Percentiles rank a stretch among this genome's conserved stretches.
Conservation (phyloP, 371 early-diverging fungal genomes). For the Lichtheimia ornata region DNA sequence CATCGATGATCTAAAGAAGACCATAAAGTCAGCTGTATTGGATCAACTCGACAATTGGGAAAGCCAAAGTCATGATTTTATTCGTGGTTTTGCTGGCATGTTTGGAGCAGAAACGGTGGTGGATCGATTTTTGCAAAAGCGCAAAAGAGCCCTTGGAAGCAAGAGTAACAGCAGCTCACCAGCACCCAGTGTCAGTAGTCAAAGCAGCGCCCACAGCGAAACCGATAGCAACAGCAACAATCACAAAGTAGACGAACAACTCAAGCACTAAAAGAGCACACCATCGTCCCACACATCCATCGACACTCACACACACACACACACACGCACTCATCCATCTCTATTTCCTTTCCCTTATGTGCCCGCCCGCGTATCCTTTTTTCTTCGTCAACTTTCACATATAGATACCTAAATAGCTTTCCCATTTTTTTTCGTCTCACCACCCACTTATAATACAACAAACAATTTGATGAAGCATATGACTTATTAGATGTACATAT, state of each 20-base stretch:
- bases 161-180: slow-evolving; percentile 9
- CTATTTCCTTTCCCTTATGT: not conserved
- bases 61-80: slow-evolving; percentile 69
- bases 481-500: not conserved
- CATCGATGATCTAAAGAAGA: slow-evolving; percentile 64
- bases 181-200: slow-evolving; percentile 2
- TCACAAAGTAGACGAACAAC: not conserved
- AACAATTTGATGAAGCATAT: slow-evolving; percentile 1
- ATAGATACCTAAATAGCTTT: slow-evolving; percentile 9
- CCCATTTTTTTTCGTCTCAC: not conserved
- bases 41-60: slow-evolving; percentile 75
- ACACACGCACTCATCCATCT: not conserved
- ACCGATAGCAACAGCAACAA: not conserved
- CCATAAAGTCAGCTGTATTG: slow-evolving; percentile 45
- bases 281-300: too few species aligned
- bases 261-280: slow-evolving; percentile 1
- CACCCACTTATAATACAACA: slow-evolving; percentile 1
- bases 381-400: not conserved
- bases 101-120: slow-evolving; percentile 74
- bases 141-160: slow-evolving; percentile 15
- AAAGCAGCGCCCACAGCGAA: not conserved
- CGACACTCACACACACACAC: too few species aligned
- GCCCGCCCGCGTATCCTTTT: slow-evolving; percentile 8
- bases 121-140: slow-evolving; percentile 22
- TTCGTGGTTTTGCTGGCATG: slow-evolving; percentile 67